Conservation (phyloP, 2,329 filamentous ascomycete species). For the Neonectria coccinea region DNA sequence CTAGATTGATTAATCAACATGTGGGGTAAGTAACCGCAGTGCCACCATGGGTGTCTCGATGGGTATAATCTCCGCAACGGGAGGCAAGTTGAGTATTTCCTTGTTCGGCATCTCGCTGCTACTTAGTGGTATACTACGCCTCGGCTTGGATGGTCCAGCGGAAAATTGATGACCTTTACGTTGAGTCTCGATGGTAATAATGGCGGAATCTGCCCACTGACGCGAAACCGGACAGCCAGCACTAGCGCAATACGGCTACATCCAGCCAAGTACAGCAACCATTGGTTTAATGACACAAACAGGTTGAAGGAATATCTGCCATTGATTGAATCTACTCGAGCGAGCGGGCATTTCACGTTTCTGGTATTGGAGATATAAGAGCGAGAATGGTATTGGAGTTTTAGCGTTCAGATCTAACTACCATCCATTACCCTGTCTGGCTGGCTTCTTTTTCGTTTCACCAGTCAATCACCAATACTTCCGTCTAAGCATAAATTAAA, state of each 20-base stretch:
- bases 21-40: background rate
- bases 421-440: background rate
- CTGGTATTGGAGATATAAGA: background rate
- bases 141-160: background rate
- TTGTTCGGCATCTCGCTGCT: background rate
- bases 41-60: background rate
- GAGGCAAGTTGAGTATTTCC: background rate
- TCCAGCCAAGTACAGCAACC: background rate
- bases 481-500: background rate
- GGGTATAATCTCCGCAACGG: background rate
- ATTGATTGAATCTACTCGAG: background rate
- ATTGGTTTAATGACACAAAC: background rate
- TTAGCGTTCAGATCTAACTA: too few relatives aligned
- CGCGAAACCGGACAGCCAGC: too few relatives aligned
- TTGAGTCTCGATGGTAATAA: background rate
- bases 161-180: background rate
- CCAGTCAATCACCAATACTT: background rate
- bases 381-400: background rate
- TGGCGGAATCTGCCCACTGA: background rate
- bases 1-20: background rate
- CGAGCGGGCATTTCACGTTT: background rate
- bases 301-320: background rate
- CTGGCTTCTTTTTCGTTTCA: background rate
- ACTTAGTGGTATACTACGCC: background rate
- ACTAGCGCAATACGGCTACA: background rate